Percentiles rank a stretch among this genome's conserved stretches.
Conservation (phyloP, 768 basidiomycete species). For the Tulasnella sp. region DNA sequence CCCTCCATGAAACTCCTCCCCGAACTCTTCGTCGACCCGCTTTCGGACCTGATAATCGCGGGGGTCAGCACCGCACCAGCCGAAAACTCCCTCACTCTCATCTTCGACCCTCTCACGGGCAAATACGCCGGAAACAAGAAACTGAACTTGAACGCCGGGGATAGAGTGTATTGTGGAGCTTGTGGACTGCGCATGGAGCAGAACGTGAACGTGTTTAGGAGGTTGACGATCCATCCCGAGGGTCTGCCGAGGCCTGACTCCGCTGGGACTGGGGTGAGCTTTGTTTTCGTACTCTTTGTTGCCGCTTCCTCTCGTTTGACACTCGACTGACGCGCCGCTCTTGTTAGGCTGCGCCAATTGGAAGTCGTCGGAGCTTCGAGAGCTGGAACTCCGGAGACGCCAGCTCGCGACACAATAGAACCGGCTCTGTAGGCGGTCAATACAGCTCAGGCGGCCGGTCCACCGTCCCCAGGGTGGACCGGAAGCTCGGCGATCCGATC, state of each 20-base stretch:
- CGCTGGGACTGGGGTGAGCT: background rate
- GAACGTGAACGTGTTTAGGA: background rate
- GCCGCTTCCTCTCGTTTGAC: no score
- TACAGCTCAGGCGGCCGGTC: no score
- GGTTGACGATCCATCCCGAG: slow-evolving; percentile 1
- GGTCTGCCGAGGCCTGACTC: background rate
- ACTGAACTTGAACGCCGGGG: background rate
- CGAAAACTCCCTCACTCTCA: background rate
- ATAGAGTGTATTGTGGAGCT: background rate
- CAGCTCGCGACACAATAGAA: no score
- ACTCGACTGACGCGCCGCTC: no score
- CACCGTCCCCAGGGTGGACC: no score
- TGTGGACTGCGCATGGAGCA: background rate
- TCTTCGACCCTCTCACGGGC: background rate
- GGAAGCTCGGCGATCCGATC: no score
- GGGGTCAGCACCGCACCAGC: background rate
- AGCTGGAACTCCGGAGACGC: no score
- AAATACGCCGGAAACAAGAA: background rate
- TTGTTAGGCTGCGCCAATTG: no score
- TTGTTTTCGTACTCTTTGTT: no score
- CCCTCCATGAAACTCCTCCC: background rate
- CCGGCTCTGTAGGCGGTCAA: no score
- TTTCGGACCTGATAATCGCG: background rate
- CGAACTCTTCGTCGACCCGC: background rate
- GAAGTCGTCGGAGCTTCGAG: no score